phyloP scores from a whole-genome alignment of 2,329 filamentous ascomycete species.

The Fusarium sp. region DNA sequence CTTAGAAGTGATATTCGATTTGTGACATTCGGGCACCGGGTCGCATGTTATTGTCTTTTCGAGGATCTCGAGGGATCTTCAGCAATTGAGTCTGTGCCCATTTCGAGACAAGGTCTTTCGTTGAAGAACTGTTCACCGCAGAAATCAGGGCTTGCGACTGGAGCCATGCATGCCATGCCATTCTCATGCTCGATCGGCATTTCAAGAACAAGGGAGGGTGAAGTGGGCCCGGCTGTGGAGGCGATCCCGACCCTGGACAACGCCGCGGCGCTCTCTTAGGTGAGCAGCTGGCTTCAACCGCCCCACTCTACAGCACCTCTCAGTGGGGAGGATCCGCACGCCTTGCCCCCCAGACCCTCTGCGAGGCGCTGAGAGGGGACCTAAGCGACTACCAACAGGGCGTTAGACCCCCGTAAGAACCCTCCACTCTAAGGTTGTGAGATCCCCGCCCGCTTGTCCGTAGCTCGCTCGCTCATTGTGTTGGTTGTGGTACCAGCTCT shows the following conservation, averaged over 20 bases:
- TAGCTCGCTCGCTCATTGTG: neutral
- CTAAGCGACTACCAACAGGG: conserved; percentile 17
- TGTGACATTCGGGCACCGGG: neutral
- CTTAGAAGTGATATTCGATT: conserved; percentile 15
- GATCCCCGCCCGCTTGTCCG: conserved; percentile 31
- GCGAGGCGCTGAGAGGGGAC: conserved; percentile 19
- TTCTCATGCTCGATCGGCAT: conserved; percentile 40
- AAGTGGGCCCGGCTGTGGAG: conserved; percentile 39
- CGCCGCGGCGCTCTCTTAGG: conserved; percentile 9
- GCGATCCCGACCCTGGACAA: conserved; percentile 38
- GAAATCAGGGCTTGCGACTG: conserved; percentile 35
- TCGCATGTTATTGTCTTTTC: neutral
- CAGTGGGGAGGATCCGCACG: conserved; percentile 7
- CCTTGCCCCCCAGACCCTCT: conserved; percentile 20
- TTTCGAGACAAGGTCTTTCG: neutral
- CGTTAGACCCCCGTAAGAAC: conserved; percentile 19
- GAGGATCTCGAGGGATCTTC: neutral
- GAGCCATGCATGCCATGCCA: conserved; percentile 30
- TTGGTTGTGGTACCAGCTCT: conserved; percentile 1
- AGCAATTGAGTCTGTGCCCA: neutral
- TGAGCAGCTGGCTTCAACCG: conserved; percentile 7
- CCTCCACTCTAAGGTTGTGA: conserved; percentile 11
- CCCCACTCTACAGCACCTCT: conserved; percentile 26
- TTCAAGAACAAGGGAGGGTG: conserved; percentile 37
- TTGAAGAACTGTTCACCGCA: conserved; percentile 31